Percentiles rank a stretch among this genome's conserved stretches.
Evolutionary conservation across 768 basidiomycete species (phyloP).

Genomic region (Nidularia sp.): DNA sequence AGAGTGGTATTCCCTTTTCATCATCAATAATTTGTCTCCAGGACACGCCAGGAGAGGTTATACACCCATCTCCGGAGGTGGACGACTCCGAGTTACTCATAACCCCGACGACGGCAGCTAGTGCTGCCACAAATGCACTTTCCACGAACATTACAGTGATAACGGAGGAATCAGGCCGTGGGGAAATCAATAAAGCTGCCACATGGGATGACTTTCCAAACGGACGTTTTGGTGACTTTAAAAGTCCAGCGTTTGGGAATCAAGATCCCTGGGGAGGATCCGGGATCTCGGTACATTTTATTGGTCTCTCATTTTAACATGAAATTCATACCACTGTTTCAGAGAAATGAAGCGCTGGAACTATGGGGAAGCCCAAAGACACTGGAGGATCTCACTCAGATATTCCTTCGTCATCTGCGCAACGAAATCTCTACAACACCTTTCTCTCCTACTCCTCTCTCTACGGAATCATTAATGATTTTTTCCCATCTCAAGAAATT

Average conservation of each 20-base stretch:
- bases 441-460: conserved; percentile 82
- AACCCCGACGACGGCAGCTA: conserved; percentile 62
- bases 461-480: conserved; percentile 78
- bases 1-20: conserved; percentile 1
- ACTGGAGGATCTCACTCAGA: conserved; percentile 62
- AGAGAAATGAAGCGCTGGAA: conserved; percentile 60
- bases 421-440: conserved; percentile 75
- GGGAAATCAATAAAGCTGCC: conserved; percentile 72
- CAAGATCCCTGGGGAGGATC: conserved; percentile 77
- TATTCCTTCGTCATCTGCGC: conserved; percentile 81
- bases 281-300: conserved; percentile 45
- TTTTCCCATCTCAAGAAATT: conserved; percentile 72
- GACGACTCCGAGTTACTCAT: conserved; percentile 41
- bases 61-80: conserved; percentile 16
- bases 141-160: conserved; percentile 35
- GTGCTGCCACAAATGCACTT: conserved; percentile 55
- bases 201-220: conserved; percentile 98
- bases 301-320: neutral
- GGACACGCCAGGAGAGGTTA: conserved; percentile 34
- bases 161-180: conserved; percentile 60
- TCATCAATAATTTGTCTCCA: conserved; percentile 10
- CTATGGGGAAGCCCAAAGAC: conserved; percentile 76
- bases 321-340: neutral
- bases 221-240: conserved; percentile 95
- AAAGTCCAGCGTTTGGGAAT: conserved; percentile 91